Base-by-base conservation (phyloP, 768 basidiomycete species). In the Hebeloma cylindrosporum region DNA sequence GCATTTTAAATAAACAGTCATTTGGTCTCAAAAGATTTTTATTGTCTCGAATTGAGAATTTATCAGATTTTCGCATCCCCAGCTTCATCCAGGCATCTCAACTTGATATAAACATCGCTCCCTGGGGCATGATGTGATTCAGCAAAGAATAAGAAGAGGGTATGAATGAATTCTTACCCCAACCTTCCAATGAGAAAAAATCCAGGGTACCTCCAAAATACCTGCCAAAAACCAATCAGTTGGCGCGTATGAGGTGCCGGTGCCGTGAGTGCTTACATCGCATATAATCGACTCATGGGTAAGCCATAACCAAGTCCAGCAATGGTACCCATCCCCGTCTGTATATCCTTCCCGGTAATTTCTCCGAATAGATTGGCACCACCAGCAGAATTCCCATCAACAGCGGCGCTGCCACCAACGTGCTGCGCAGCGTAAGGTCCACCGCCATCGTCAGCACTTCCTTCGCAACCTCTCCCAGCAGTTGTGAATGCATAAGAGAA, bases 401-500 rank as follows among this genome's bases (percentile, higher is more conserved):
- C 67, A 20, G 79, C 79, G 3, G 84, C 86, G 51, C 74, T 73
- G 1, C 88, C 85, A 14, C 87, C 82, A n/a, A 88, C 67, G 51
- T 86, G 77, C 57, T 90, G 83, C 31, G 85, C 85, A 31, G 85
- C 85, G 51, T 89, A 88, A 1, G 88, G 88, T 0, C 87, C 88
- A 23, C 80, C 84, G 3, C 63, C 73, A 36, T 71, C 73, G 32
- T 73, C 69, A 16, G 60, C 53, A 27, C 51, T 60, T 4, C 52
- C 43, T 17, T 65, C 66, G 7, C 68, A 69, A 27, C 64, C 68
- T 31, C 75, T 67, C 5, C 82, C 84, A 3, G 89, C 90, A 4
- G 92, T 93, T 4, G 91, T 93, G 61, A 93, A 94, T 5, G 89
- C 89, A 62, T 94, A 94, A 13, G 90, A 91, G 65, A 94, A 94